Conservation (phyloP, 306 rosid genomes). For the Bauhinia variegata region DNA sequence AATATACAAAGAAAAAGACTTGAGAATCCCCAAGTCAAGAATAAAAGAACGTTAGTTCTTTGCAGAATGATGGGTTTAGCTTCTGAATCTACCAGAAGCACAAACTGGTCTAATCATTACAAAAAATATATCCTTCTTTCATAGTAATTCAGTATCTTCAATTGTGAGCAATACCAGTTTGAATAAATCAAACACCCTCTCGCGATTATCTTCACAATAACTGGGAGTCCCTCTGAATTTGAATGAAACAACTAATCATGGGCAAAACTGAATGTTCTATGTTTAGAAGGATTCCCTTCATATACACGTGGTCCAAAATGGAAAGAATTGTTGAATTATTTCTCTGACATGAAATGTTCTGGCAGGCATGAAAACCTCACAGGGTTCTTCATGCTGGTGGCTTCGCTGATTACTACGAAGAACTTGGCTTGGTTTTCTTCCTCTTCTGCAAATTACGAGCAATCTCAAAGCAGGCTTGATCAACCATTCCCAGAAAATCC, state of each 20-base stretch:
- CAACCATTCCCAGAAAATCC: constrained; percentile 89
- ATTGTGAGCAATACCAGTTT: not conserved
- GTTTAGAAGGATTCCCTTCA: not conserved
- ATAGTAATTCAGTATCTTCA: constrained; percentile 7
- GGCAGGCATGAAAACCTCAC: constrained; percentile 48
- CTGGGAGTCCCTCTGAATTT: not conserved
- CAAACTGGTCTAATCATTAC: constrained; percentile 2
- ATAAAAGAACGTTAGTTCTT: constrained; percentile 15
- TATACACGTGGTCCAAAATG: not conserved
- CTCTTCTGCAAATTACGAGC: constrained; percentile 65
- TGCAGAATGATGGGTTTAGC: constrained; percentile 25
- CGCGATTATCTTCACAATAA: not conserved
- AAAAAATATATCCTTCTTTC: constrained; percentile 1
- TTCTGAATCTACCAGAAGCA: constrained; percentile 19
- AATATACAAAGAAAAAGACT: constrained; percentile 2
- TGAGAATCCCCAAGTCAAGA: constrained; percentile 9
- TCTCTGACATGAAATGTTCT: constrained; percentile 50
- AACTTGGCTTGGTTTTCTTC: constrained; percentile 45
- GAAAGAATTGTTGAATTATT: constrained; percentile 41
- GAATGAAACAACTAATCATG: constrained; percentile 9
- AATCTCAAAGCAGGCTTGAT: constrained; percentile 79
- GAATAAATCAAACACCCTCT: not conserved
- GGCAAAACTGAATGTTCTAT: not conserved
- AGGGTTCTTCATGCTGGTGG: constrained; percentile 40
- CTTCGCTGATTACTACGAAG: constrained; percentile 38